Evolutionary conservation across 805 yeast species (phyloP).

Genomic region (Saccharomycopsis sp.): DNA sequence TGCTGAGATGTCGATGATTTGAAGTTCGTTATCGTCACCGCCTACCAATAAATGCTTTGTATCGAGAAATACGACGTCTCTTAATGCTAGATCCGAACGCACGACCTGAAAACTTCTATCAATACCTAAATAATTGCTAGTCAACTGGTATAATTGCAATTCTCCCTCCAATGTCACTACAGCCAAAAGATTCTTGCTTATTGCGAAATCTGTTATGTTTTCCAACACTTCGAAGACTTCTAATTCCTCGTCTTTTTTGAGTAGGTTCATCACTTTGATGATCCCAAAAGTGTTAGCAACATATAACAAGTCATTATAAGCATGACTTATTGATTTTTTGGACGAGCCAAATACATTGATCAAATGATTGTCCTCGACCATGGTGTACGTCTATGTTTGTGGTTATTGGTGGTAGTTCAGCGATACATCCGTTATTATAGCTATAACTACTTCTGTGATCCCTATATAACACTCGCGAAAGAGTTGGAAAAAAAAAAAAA

Average conservation of each 20-base stretch:
- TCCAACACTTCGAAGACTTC: constrained; percentile 47
- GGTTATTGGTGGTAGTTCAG: too few species aligned
- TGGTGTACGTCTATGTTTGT: too few species aligned
- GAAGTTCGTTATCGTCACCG: constrained; percentile 59
- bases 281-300: constrained; percentile 52
- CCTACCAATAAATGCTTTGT: constrained; percentile 40
- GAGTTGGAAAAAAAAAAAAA: background rate
- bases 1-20: constrained; percentile 36
- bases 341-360: constrained; percentile 14
- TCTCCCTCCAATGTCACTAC: constrained; percentile 18
- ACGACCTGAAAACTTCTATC: background rate
- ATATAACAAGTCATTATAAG: constrained; percentile 32
- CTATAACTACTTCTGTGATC: too few species aligned
- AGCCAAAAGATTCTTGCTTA: constrained; percentile 34
- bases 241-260: constrained; percentile 53
- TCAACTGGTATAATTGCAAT: constrained; percentile 8
- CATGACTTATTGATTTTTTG: constrained; percentile 5
- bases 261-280: constrained; percentile 42
- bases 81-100: constrained; percentile 16
- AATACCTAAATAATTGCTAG: background rate
- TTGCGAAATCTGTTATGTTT: constrained; percentile 37
- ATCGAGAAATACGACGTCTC: constrained; percentile 14
- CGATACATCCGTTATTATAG: too few species aligned
- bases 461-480: too few species aligned
- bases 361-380: background rate